Conservation (phyloP, 164 flowering plant genomes). For the Stephania cephalantha region DNA sequence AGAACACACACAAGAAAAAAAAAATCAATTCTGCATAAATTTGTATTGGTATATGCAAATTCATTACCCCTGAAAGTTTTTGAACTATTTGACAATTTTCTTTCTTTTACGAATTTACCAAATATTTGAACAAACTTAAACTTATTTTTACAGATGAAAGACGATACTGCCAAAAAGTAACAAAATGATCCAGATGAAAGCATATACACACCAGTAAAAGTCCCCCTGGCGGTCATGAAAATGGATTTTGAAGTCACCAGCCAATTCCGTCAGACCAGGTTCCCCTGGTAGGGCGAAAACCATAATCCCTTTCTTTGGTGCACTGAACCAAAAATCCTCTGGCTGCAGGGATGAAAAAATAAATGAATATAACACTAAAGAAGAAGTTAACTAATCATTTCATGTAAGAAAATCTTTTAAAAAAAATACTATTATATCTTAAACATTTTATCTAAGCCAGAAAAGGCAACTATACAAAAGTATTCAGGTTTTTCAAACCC, state of each 20-base stretch:
- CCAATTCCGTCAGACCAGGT: conserved; percentile 82
- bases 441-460: too few species aligned
- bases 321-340: conserved; percentile 90
- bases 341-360: conserved; percentile 43
- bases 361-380: not conserved
- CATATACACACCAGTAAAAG: conserved; percentile 68
- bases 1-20: not conserved
- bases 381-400: not conserved
- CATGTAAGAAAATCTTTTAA: too few species aligned
- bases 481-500: too few species aligned
- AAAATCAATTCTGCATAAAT: not conserved
- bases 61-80: not conserved
- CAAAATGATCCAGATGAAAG: not conserved
- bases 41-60: not conserved
- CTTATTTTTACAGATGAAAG: not conserved
- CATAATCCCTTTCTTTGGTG: conserved; percentile 94
- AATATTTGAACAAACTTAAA: not conserved
- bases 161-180: not conserved
- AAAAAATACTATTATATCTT: too few species aligned
- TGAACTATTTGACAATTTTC: not conserved
- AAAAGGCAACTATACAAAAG: too few species aligned
- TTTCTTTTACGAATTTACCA: not conserved
- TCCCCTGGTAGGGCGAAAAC: conserved; percentile 98
- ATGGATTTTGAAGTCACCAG: conserved; percentile 89
- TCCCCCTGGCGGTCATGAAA: conserved; percentile 98